Base-by-base conservation (phyloP, 2,329 filamentous ascomycete species). In the Fusarium ramigenum region DNA sequence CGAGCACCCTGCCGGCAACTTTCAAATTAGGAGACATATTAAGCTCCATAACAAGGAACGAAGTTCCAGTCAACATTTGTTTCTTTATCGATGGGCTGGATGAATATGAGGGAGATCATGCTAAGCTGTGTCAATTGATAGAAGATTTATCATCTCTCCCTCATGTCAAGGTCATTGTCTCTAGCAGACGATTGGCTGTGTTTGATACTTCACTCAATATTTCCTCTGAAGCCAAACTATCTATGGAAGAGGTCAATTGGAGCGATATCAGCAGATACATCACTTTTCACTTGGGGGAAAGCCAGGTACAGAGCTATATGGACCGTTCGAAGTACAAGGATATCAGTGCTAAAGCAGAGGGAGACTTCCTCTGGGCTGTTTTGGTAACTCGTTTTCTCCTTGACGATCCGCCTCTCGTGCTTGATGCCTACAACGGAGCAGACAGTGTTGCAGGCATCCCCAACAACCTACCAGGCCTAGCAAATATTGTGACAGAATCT, bases 291-390 rank as follows among this genome's bases (percentile, higher is more conserved):
- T 66, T 15, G 10, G 34, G n/a, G 10, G 9, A 19, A n/a, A 39
- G 34, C 10, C 19, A 25, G 18, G 9, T n/a, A 7, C 19, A 21
- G 16, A 53, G 19, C 14, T n/a, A 23, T 18, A 21, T 11, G 30
- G 11, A 11, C 19, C 8, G 6, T 34, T 25, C 47, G 12, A 9
- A 2, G 43, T 60, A 34, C 16, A 72, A 9, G 34, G 50, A 53
- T 39, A 34, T 77, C 19, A 30, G 53, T 4, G n/a, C 44, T 6
- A 62, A 56, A 23, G 60, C 75, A 2, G 37, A 68, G 15, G 75
- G 75, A 1, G 66, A 76, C 4, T 77, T 77, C 32, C 66, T 77
- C 0, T 77, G 72, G 75, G 73, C 73, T 11, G 69, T 76, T n/a
- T 30, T 77, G 1, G 72, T 66, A 9, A 68, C 65, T 4, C 52